phyloP scores from a whole-genome alignment of 331 rosid species.

The Malus hybrid region DNA sequence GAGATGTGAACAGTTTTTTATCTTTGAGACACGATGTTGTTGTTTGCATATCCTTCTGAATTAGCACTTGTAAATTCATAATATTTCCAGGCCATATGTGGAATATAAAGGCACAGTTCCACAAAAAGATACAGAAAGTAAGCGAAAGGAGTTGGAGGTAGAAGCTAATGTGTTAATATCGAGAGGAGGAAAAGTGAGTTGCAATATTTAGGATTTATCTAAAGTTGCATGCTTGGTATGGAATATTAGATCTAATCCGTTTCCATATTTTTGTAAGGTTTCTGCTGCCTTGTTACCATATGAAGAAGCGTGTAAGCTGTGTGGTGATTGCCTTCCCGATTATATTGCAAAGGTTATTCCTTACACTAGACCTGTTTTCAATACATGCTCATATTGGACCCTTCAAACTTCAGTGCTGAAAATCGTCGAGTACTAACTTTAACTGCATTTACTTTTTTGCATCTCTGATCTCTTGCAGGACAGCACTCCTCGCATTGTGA shows the following conservation, averaged over 20 bases:
- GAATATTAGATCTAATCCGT: conserved; percentile 12
- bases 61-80: background rate
- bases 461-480: conserved; percentile 33
- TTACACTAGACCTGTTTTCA: background rate
- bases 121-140: conserved; percentile 43
- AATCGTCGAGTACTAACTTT: background rate
- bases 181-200: conserved; percentile 57
- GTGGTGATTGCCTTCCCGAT: conserved; percentile 71
- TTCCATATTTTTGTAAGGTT: conserved; percentile 32
- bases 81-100: conserved; percentile 59
- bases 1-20: background rate
- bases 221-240: conserved; percentile 10
- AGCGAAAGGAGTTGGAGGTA: conserved; percentile 53
- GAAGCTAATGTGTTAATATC: conserved; percentile 54
- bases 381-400: background rate
- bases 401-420: background rate
- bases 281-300: conserved; percentile 39
- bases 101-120: conserved; percentile 66
- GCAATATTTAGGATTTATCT: background rate
- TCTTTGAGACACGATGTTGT: background rate
- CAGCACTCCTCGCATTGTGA: conserved; percentile 64
- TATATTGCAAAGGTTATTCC: conserved; percentile 60
- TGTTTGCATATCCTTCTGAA: background rate
- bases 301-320: conserved; percentile 57
- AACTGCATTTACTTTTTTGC: background rate